phyloP scores from a whole-genome alignment of 352 stramenopile species.

The Globisporangium nodosum region DNA sequence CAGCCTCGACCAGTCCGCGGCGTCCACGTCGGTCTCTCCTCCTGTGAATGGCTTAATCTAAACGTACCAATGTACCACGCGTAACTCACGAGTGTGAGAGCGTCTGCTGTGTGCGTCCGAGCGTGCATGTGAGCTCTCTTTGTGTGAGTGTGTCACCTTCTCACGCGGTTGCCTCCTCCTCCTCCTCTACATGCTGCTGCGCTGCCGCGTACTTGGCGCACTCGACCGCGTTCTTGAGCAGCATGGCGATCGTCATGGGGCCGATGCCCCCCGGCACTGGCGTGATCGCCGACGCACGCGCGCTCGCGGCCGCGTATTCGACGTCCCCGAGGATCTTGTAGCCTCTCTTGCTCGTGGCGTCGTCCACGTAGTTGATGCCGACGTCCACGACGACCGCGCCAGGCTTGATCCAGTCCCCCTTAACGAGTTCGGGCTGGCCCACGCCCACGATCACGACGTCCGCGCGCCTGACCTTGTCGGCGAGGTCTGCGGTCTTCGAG shows the following conservation, averaged over 20 bases:
- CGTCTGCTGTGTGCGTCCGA: background rate
- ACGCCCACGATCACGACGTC: slow-evolving; percentile 97
- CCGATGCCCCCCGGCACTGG: slow-evolving; percentile 96
- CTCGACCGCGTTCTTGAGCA: slow-evolving; percentile 81
- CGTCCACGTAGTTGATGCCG: slow-evolving; percentile 97
- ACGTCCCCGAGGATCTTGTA: slow-evolving; percentile 98
- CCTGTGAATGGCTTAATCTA: slow-evolving; percentile 22
- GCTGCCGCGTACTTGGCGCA: slow-evolving; percentile 43
- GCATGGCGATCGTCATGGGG: slow-evolving; percentile 98
- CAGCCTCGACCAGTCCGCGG: slow-evolving; percentile 26
- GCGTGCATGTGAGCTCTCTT: background rate
- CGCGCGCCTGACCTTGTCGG: slow-evolving; percentile 60
- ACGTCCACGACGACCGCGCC: slow-evolving; percentile 98
- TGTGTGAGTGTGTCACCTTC: background rate
- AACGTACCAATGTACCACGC: slow-evolving; percentile 1
- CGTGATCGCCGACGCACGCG: slow-evolving; percentile 92
- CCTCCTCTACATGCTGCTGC: background rate
- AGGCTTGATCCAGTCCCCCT: slow-evolving; percentile 95
- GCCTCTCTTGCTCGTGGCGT: slow-evolving; percentile 47
- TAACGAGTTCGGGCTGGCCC: slow-evolving; percentile 93
- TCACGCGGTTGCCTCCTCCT: background rate
- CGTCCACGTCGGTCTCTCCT: slow-evolving; percentile 9
- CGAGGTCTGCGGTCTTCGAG: slow-evolving; percentile 82
- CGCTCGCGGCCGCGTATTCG: slow-evolving; percentile 86
- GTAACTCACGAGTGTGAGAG: background rate